Conservation (phyloP, 2,329 filamentous ascomycete species). For the Ceratocystis cacaofunesta region DNA sequence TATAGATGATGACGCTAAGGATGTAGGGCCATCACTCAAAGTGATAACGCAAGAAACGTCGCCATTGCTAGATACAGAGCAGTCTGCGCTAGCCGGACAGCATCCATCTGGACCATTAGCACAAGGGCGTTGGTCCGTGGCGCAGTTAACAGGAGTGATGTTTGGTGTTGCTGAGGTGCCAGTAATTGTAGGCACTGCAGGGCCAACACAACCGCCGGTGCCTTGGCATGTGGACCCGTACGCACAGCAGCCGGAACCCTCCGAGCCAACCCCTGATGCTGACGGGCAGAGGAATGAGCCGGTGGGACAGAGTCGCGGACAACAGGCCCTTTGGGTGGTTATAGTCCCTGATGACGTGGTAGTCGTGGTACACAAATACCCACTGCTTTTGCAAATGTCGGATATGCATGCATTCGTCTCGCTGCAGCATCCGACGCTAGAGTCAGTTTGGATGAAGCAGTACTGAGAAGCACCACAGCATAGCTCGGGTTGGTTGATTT, state of each 20-base stretch:
- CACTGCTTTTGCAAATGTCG: constrained; percentile 26
- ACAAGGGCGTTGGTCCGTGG: constrained; percentile 32
- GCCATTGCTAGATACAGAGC: constrained; percentile 26
- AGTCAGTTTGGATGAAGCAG: constrained; percentile 29
- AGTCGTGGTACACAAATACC: constrained; percentile 21
- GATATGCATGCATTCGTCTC: constrained; percentile 29
- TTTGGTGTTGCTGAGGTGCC: constrained; percentile 19
- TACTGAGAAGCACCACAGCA: constrained; percentile 33
- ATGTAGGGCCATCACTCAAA: constrained; percentile 24
- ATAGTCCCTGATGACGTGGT: constrained; percentile 19
- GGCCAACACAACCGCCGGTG: constrained; percentile 25
- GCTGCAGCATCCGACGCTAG: constrained; percentile 28
- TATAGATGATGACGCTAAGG: constrained; percentile 17
- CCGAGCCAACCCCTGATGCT: constrained; percentile 25
- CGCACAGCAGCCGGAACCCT: constrained; percentile 31
- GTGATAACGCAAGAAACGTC: constrained; percentile 29
- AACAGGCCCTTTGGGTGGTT: constrained; percentile 25
- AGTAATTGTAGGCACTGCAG: constrained; percentile 19
- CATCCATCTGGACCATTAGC: constrained; percentile 32
- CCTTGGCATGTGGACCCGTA: constrained; percentile 31
- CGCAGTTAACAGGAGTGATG: constrained; percentile 30
- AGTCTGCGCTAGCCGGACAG: constrained; percentile 32
- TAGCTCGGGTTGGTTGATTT: constrained; percentile 25
- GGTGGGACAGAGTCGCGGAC: constrained; percentile 27
- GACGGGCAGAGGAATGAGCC: constrained; percentile 32